Conservation (phyloP, 306 rosid species). For the Medicago truncatula region DNA sequence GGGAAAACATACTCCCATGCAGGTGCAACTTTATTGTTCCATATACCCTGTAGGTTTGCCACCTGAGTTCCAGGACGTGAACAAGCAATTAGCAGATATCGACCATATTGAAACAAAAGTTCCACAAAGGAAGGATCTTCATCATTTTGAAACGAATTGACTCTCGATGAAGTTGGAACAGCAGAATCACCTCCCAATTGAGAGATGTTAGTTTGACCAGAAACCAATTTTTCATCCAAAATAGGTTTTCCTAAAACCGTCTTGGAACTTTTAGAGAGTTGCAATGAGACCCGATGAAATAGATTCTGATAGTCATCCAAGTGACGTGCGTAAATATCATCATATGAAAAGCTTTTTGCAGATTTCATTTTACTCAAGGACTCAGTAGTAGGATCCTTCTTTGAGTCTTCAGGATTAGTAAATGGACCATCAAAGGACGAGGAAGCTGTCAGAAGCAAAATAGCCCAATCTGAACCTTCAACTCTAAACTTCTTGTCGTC, state of each 20-base stretch:
- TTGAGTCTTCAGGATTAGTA: constrained; percentile 72
- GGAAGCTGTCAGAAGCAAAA: constrained; percentile 73
- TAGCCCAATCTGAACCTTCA: constrained; percentile 81
- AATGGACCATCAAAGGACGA: constrained; percentile 87
- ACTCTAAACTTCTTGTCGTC: constrained; percentile 70
- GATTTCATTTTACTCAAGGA: constrained; percentile 57
- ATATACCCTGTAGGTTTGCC: constrained; percentile 91
- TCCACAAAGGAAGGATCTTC: constrained; percentile 95
- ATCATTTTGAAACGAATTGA: constrained; percentile 75
- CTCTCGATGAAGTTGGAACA: constrained; percentile 81
- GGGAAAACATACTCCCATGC: constrained; percentile 82
- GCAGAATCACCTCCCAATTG: constrained; percentile 48
- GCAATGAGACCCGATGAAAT: constrained; percentile 86
- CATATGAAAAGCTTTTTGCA: constrained; percentile 57
- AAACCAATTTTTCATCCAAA: not conserved
- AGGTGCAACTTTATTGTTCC: constrained; percentile 82
- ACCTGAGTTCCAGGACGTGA: constrained; percentile 89
- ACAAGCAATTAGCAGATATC: constrained; percentile 86
- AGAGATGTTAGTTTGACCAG: constrained; percentile 28
- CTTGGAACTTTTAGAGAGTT: constrained; percentile 74
- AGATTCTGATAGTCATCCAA: constrained; percentile 82
- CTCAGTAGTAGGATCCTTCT: constrained; percentile 78
- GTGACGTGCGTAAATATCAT: constrained; percentile 72
- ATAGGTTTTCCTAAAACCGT: constrained; percentile 28
- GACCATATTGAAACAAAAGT: constrained; percentile 90